A percentile compares a stretch with the other conserved stretches of the same genome.
Evolutionary conservation across 495 filamentous ascomycete genomes (phyloP).

Genomic region (Daldinia bambusicola): DNA sequence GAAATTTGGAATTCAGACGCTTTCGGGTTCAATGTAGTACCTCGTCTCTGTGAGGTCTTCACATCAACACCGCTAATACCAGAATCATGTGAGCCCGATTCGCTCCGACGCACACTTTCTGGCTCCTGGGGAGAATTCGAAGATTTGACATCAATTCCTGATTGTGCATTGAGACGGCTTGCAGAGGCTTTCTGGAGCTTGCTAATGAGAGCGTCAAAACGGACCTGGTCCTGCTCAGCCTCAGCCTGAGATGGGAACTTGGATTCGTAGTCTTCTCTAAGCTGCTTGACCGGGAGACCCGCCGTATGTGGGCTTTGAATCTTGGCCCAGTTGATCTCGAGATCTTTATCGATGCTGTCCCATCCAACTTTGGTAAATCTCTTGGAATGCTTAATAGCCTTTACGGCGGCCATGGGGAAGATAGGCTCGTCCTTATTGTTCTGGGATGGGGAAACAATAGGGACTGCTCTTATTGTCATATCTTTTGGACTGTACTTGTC

Average conservation of each 20-base stretch:
- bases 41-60: background rate
- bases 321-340: constrained; percentile 17
- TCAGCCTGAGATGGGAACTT: background rate
- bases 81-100: constrained; percentile 19
- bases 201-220: constrained; percentile 31
- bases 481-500: background rate
- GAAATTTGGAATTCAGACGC: constrained; percentile 37
- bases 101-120: background rate
- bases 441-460: background rate
- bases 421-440: background rate
- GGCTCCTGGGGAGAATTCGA: background rate
- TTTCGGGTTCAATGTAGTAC: constrained; percentile 35
- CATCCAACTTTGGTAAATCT: constrained; percentile 17
- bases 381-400: constrained; percentile 22
- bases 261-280: constrained; percentile 31
- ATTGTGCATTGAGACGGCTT: constrained; percentile 1
- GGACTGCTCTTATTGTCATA: constrained; percentile 1
- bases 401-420: constrained; percentile 18
- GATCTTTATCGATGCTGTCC: constrained; percentile 15
- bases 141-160: constrained; percentile 4
- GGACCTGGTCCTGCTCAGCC: background rate
- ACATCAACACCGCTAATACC: constrained; percentile 25
- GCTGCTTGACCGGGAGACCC: constrained; percentile 24
- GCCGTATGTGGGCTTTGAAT: constrained; percentile 32
- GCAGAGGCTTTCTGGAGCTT: constrained; percentile 37